Conservation (phyloP, 2,329 filamentous ascomycete species). For the Diaporthe helianthi region DNA sequence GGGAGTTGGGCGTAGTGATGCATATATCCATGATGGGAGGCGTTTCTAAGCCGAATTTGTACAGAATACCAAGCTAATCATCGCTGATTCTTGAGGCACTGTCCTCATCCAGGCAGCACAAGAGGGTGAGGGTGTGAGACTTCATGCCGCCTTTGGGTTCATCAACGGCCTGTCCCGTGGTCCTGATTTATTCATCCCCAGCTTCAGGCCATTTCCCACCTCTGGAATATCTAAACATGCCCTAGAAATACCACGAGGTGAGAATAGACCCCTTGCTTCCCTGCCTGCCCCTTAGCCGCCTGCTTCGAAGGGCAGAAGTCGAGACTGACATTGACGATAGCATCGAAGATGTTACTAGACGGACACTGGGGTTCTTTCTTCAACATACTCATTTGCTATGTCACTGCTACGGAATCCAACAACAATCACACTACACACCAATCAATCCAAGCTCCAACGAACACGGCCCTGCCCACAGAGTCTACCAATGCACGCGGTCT, state of each 20-base stretch:
- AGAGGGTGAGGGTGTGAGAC: no score
- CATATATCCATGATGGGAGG: background rate
- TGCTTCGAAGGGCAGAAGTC: background rate
- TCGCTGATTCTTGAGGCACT: background rate
- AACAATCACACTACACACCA: background rate
- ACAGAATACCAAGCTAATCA: background rate
- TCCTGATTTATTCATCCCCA: background rate
- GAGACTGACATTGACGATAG: background rate
- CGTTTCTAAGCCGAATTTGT: background rate
- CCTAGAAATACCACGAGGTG: background rate
- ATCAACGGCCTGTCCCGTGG: no score
- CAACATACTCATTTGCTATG: background rate
- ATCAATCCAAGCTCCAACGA: background rate
- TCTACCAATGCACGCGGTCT: no score
- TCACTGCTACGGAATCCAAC: background rate
- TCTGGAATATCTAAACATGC: background rate
- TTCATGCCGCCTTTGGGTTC: background rate
- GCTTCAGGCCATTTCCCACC: background rate
- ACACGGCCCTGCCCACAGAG: no score
- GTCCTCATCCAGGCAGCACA: background rate
- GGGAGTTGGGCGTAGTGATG: background rate
- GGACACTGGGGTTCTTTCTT: no score
- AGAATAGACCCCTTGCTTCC: background rate
- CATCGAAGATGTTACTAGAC: background rate
- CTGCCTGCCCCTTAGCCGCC: background rate